phyloP scores from a whole-genome alignment of 495 filamentous ascomycete species.

The Hypoxylon cercidicola region DNA sequence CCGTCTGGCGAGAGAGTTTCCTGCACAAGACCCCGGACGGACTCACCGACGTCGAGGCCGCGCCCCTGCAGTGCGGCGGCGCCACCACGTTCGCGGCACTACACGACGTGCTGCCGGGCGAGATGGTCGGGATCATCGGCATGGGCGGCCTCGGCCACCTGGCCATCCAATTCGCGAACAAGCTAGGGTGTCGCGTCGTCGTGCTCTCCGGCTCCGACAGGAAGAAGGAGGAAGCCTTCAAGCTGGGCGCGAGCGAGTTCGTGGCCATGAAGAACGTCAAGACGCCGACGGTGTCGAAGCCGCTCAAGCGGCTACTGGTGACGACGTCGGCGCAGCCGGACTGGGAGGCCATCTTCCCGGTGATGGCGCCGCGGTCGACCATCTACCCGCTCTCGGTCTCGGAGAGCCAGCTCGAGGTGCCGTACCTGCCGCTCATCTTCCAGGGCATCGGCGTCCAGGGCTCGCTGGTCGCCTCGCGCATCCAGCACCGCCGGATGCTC shows the following conservation, averaged over 20 bases:
- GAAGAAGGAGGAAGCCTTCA: conserved; percentile 67
- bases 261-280: conserved; percentile 56
- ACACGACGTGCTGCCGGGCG: conserved; percentile 55
- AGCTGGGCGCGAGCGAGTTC: conserved; percentile 63
- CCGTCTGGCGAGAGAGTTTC: conserved; percentile 65
- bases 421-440: conserved; percentile 60
- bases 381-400: conserved; percentile 55
- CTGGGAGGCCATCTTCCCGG: conserved; percentile 39
- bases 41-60: conserved; percentile 59
- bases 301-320: conserved; percentile 59
- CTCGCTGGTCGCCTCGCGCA: conserved; percentile 60
- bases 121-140: conserved; percentile 69
- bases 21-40: conserved; percentile 65
- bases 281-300: conserved; percentile 47
- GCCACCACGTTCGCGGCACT: conserved; percentile 65
- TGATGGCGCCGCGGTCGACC: conserved; percentile 2
- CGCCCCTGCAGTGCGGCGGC: conserved; percentile 66
- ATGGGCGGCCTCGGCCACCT: conserved; percentile 72
- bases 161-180: conserved; percentile 70
- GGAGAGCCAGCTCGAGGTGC: conserved; percentile 62
- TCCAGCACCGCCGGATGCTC: conserved; percentile 65
- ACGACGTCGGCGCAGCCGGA: conserved; percentile 58
- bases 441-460: conserved; percentile 64
- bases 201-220: conserved; percentile 66
- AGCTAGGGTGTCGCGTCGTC: conserved; percentile 71